Evolutionary conservation across 306 rosid genomes (phyloP).

Genomic region (Delonix regia): DNA sequence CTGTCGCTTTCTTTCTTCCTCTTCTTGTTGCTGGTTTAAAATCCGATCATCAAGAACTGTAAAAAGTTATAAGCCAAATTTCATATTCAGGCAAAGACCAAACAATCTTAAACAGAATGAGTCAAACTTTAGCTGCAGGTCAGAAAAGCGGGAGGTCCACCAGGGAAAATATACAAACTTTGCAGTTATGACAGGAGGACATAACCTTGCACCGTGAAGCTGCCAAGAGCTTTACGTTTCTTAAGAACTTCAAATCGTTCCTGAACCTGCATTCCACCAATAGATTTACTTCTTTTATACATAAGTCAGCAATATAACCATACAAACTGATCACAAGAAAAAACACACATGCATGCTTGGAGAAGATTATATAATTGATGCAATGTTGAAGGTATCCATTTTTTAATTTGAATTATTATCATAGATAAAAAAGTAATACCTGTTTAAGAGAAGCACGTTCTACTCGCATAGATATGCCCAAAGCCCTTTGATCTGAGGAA

Average conservation of each 20-base stretch:
- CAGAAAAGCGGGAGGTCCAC: not conserved
- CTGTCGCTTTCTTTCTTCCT: conserved; percentile 84
- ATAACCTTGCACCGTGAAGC: conserved; percentile 89
- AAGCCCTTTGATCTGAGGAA: conserved; percentile 76
- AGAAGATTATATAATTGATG: not conserved
- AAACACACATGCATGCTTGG: not conserved
- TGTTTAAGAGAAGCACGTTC: conserved; percentile 92
- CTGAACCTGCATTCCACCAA: conserved; percentile 68
- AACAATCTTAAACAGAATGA: conserved; percentile 1
- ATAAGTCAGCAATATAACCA: not conserved
- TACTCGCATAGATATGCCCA: conserved; percentile 98
- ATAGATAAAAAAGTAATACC: conserved; percentile 43
- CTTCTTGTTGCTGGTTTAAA: conserved; percentile 92
- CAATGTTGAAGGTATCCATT: conserved; percentile 20
- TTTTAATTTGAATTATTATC: not conserved
- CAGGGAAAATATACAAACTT: not conserved
- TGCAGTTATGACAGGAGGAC: not conserved
- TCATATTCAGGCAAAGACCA: conserved; percentile 1
- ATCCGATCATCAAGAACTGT: conserved; percentile 90
- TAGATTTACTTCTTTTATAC: conserved; percentile 29
- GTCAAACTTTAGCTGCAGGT: conserved; percentile 20
- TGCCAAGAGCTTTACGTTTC: conserved; percentile 74
- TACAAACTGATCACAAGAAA: conserved; percentile 1
- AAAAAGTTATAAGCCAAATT: conserved; percentile 10
- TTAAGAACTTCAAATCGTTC: conserved; percentile 82